Conservation (phyloP, 345 rosid genomes). For the Eutrema japonicum region DNA sequence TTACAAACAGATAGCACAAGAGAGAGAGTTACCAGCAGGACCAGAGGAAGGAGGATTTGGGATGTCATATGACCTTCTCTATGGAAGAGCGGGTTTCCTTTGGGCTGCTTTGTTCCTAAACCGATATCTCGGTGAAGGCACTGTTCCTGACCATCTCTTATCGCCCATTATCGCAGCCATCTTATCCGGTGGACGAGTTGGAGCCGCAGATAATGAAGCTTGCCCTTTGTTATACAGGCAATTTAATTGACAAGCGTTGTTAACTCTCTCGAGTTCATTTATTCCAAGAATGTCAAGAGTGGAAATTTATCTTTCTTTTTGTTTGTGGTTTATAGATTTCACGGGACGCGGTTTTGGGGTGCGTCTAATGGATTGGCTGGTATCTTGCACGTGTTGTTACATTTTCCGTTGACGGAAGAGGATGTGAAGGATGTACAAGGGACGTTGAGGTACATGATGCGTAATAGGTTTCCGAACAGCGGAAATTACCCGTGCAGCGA, state of each 20-base stretch:
- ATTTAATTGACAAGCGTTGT: not conserved
- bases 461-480: slow-evolving; percentile 75
- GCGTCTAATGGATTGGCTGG: slow-evolving; percentile 94
- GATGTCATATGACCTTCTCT: slow-evolving; percentile 89
- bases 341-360: slow-evolving; percentile 93
- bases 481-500: slow-evolving; percentile 90
- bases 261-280: not conserved
- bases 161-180: slow-evolving; percentile 75
- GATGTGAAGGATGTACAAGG: slow-evolving; percentile 70
- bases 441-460: slow-evolving; percentile 87
- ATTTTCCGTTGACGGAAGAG: slow-evolving; percentile 65
- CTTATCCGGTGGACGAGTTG: slow-evolving; percentile 85
- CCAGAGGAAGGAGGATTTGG: slow-evolving; percentile 95
- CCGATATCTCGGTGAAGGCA: slow-evolving; percentile 66
- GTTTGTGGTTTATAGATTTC: slow-evolving; percentile 56
- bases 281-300: not conserved
- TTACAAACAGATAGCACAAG: slow-evolving; percentile 65
- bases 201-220: slow-evolving; percentile 66
- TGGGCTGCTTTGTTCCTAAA: slow-evolving; percentile 84
- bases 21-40: slow-evolving; percentile 85
- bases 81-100: slow-evolving; percentile 92
- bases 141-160: slow-evolving; percentile 56
- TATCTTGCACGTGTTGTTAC: slow-evolving; percentile 76
- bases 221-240: slow-evolving; percentile 80
- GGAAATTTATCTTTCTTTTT: not conserved